phyloP scores from a whole-genome alignment of 805 yeast genomes.

The Monosporozyma aquatica region DNA sequence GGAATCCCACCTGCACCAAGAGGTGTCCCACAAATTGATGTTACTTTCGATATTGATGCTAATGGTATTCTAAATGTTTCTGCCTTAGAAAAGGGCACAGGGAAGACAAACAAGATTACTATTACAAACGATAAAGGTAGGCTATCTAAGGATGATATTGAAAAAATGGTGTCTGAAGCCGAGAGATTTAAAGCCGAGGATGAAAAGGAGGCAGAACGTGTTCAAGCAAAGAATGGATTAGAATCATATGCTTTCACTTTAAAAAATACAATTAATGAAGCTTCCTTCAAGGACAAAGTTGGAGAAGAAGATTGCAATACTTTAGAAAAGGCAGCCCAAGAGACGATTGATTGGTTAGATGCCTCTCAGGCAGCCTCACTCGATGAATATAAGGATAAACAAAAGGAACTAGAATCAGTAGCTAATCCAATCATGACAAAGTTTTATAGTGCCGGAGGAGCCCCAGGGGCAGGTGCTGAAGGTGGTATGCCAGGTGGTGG shows the following conservation, averaged over 20 bases:
- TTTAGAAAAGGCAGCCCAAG: slow-evolving; percentile 72
- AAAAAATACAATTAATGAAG: slow-evolving; percentile 73
- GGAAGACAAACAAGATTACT: slow-evolving; percentile 93
- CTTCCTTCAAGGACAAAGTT: slow-evolving; percentile 70
- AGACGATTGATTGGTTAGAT: slow-evolving; percentile 87
- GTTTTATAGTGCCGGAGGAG: slow-evolving; percentile 89
- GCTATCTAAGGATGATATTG: slow-evolving; percentile 93
- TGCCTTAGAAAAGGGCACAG: slow-evolving; percentile 97
- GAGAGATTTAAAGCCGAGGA: slow-evolving; percentile 96
- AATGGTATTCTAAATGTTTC: slow-evolving; percentile 95
- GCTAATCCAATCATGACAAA: slow-evolving; percentile 96
- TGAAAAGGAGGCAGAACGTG: slow-evolving; percentile 88
- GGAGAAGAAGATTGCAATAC: slow-evolving; percentile 58
- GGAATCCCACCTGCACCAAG: slow-evolving; percentile 99
- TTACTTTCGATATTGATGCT: slow-evolving; percentile 93
- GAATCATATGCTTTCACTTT: slow-evolving; percentile 93
- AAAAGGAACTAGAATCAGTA: slow-evolving; percentile 89
- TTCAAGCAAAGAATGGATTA: slow-evolving; percentile 87
- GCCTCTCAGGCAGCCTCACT: slow-evolving; percentile 84
- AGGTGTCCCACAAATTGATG: slow-evolving; percentile 98
- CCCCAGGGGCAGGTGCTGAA: slow-evolving; percentile 25
- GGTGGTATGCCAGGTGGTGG: slow-evolving; percentile 34
- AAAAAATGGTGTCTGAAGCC: slow-evolving; percentile 96
- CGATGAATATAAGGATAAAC: slow-evolving; percentile 86
- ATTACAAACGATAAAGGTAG: slow-evolving; percentile 99